Percentiles rank a stretch among this genome's conserved stretches.
Evolutionary conservation across 352 stramenopile species (phyloP).

Genomic region (Globisporangium irregulare): DNA sequence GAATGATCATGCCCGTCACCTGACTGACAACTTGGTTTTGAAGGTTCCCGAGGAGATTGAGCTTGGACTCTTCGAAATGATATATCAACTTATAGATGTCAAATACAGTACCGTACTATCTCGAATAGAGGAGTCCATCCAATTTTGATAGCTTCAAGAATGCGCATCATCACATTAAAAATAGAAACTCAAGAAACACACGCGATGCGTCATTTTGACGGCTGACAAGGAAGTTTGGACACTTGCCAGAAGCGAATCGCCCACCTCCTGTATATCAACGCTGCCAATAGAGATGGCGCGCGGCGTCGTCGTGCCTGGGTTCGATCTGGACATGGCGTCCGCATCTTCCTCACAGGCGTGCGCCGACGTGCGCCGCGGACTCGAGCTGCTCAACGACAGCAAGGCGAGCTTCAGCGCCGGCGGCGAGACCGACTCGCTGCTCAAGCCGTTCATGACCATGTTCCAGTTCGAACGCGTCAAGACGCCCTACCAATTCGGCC

Average conservation of each 20-base stretch:
- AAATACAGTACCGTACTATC: background rate
- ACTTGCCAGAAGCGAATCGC: background rate
- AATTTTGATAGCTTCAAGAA: background rate
- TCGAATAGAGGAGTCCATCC: background rate
- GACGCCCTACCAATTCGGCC: slow-evolving; percentile 31
- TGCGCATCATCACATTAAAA: background rate
- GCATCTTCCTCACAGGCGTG: slow-evolving; percentile 14
- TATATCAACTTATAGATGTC: too few species aligned
- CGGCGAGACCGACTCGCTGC: slow-evolving; percentile 28
- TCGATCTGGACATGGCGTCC: slow-evolving; percentile 35
- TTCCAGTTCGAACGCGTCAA: slow-evolving; percentile 74
- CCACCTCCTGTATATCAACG: background rate
- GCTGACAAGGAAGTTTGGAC: background rate
- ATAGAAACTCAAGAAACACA: background rate
- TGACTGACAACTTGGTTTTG: background rate
- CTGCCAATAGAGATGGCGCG: background rate
- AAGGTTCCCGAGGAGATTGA: background rate
- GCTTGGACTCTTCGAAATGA: background rate
- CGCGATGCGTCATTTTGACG: background rate
- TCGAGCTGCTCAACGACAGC: slow-evolving; percentile 32
- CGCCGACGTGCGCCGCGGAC: slow-evolving; percentile 24
- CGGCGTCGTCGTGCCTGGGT: slow-evolving; percentile 7
- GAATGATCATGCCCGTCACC: slow-evolving; percentile 65
- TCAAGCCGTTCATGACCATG: slow-evolving; percentile 48
- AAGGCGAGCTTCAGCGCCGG: slow-evolving; percentile 23